phyloP scores from a whole-genome alignment of 805 yeast species.

The Suhomyces tanzawaensis region DNA sequence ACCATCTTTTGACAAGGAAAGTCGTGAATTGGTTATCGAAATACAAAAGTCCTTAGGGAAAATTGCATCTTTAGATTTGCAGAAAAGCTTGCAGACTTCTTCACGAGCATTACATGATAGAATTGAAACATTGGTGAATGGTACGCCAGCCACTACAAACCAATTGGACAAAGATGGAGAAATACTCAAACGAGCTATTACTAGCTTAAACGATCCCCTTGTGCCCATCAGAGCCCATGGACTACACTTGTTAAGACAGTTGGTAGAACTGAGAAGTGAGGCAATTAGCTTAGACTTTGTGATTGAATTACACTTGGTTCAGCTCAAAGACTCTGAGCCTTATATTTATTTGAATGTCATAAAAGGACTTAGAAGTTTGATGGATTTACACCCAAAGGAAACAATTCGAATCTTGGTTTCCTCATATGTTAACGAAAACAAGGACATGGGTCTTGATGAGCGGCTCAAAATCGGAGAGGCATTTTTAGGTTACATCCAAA shows the following conservation, averaged over 20 bases:
- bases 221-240: conserved; percentile 90
- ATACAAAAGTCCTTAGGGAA: conserved; percentile 23
- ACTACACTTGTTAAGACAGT: conserved; percentile 55
- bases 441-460: conserved; percentile 48
- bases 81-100: conserved; percentile 11
- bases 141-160: conserved; percentile 20
- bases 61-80: conserved; percentile 1
- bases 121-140: conserved; percentile 27
- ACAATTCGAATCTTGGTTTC: conserved; percentile 38
- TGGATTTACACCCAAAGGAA: conserved; percentile 41
- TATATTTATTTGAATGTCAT: conserved; percentile 82
- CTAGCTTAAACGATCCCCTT: conserved; percentile 69
- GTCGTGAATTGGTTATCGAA: conserved; percentile 23
- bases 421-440: conserved; percentile 32
- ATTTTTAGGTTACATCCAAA: conserved; percentile 54
- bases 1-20: conserved; percentile 25
- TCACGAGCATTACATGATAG: conserved; percentile 28
- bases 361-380: conserved; percentile 65
- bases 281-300: conserved; percentile 54
- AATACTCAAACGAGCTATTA: conserved; percentile 56
- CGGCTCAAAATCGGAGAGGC: conserved; percentile 84
- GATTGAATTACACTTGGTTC: conserved; percentile 57
- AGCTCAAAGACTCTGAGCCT: conserved; percentile 78
- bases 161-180: conserved; percentile 35
- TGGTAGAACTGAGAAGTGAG: conserved; percentile 49